These are phyloP conservation scores for Phyllosticta citribraziliensis DNA, from an alignment of 2,329 filamentous ascomycete genomes.

Conservation along the genomic window DNA sequence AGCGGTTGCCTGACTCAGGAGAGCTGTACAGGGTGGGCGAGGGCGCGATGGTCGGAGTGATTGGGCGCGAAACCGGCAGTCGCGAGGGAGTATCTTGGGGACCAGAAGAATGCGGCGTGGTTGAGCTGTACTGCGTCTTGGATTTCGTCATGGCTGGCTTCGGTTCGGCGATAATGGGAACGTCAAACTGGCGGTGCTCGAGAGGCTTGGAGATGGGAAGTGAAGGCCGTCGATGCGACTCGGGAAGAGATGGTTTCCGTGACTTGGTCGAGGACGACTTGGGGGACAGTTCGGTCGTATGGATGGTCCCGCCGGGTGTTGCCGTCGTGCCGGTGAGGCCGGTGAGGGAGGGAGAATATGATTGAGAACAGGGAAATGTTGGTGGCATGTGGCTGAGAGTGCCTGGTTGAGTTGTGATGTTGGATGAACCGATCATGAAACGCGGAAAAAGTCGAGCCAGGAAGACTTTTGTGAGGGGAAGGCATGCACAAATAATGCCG, in stretches of 20 bases:
- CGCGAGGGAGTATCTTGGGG: not conserved
- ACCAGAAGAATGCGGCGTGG: not conserved
- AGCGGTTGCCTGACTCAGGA: not conserved
- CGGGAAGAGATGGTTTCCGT: not conserved
- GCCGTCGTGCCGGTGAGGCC: not conserved
- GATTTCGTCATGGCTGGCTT: not conserved
- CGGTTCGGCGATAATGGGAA: not conserved
- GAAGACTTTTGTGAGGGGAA: slow-evolving; percentile 22
- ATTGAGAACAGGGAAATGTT: not conserved
- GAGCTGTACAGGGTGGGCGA: not conserved
- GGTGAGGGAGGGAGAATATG: not conserved
- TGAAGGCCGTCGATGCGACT: not conserved
- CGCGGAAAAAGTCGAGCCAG: slow-evolving; percentile 11
- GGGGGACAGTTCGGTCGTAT: not conserved
- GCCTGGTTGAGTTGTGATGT: not conserved
- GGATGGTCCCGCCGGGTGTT: not conserved
- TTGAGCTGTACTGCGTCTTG: not conserved
- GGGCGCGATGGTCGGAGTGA: not conserved
- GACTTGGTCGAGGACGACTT: not conserved
- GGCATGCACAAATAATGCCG: slow-evolving; percentile 23
- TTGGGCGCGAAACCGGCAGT: not conserved
- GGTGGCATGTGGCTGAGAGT: not conserved
- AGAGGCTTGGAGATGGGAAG: not conserved
- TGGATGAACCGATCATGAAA: not conserved
- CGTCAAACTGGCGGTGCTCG: not conserved